Percentiles rank a stretch among this genome's conserved stretches.
Conservation (phyloP, 352 stramenopile species). For the Globisporangium apiculatum region DNA sequence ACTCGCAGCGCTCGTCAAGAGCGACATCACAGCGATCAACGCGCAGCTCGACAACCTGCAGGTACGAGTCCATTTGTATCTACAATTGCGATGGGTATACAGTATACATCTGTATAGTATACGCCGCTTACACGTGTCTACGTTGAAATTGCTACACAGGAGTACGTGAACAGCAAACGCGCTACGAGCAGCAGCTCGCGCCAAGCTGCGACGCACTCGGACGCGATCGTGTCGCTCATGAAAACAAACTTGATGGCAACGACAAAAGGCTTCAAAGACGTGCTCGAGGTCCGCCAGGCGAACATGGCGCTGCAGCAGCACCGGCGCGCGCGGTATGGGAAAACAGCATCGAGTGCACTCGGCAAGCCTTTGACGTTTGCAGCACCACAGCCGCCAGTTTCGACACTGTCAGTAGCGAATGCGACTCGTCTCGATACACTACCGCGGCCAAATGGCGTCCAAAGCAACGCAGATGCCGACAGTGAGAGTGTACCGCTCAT, state of each 20-base stretch:
- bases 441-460: constrained; percentile 45
- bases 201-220: constrained; percentile 73
- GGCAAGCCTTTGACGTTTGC: constrained; percentile 69
- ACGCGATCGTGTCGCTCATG: constrained; percentile 80
- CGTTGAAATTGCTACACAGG: constrained; percentile 13
- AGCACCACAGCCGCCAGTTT: constrained; percentile 9
- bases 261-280: constrained; percentile 79
- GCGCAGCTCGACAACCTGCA: constrained; percentile 80
- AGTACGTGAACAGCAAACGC: constrained; percentile 72
- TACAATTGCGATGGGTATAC: not conserved
- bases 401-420: not conserved
- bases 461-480: constrained; percentile 20
- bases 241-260: constrained; percentile 79
- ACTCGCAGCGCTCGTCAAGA: constrained; percentile 74
- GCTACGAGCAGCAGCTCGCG: constrained; percentile 41
- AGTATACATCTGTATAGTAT: not conserved
- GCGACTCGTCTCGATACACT: constrained; percentile 18
- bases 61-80: constrained; percentile 9
- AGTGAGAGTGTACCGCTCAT: constrained; percentile 67
- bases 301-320: constrained; percentile 86
- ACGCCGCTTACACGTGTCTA: not conserved
- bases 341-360: constrained; percentile 57
- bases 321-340: constrained; percentile 65
- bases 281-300: constrained; percentile 78
- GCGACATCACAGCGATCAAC: constrained; percentile 85